Evolutionary conservation across 148 eudicot species (phyloP).

Genomic region (Simmondsia chinensis): DNA sequence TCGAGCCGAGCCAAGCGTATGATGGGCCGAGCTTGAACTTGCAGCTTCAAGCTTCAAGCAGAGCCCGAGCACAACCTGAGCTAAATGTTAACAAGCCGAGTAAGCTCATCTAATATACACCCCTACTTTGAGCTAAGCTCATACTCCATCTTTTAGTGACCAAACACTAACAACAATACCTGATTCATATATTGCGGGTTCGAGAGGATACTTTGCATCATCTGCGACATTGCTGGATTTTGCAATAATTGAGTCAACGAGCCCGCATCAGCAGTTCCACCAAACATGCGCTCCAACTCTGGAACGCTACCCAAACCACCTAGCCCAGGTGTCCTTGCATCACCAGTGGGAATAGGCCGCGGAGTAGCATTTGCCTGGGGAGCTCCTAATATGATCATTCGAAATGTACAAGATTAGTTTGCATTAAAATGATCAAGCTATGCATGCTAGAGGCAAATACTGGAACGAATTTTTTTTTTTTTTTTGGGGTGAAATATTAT

Average conservation of each 20-base stretch:
- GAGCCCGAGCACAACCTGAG: no score
- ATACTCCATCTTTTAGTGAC: not conserved
- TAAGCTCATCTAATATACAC: no score
- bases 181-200: constrained; percentile 83
- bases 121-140: not conserved
- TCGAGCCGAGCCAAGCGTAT: no score
- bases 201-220: constrained; percentile 89
- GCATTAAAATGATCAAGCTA: no score
- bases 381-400: constrained; percentile 30
- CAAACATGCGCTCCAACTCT: constrained; percentile 43
- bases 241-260: constrained; percentile 57
- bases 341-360: constrained; percentile 49
- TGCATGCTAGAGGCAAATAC: no score
- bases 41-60: no score
- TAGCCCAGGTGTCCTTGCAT: constrained; percentile 49
- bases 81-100: no score
- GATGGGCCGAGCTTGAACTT: no score
- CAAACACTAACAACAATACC: constrained; percentile 25
- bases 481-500: no score
- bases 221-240: constrained; percentile 93
- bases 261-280: constrained; percentile 57
- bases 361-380: constrained; percentile 51
- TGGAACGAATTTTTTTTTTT: no score
- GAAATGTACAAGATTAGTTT: not conserved
- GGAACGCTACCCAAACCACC: constrained; percentile 74